Conservation (phyloP, 2,329 filamentous ascomycete genomes). For the Amphichorda felina region DNA sequence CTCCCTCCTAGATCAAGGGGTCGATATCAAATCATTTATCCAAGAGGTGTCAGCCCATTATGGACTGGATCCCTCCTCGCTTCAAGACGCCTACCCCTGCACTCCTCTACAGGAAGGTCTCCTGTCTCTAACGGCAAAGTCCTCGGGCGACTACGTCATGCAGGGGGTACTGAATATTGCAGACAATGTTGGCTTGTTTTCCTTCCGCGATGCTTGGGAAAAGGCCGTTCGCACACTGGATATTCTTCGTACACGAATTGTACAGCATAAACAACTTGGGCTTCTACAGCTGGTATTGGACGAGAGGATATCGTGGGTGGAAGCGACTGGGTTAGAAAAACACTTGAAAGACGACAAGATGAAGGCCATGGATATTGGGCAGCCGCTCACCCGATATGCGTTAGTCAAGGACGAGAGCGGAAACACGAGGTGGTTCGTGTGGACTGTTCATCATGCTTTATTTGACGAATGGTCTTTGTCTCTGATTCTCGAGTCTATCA, state of each 20-base stretch:
- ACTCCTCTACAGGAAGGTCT: conserved; percentile 4
- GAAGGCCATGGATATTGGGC: conserved; percentile 11
- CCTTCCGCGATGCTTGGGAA: conserved; percentile 1
- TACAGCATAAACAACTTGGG: conserved; percentile 10
- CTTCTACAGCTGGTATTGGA: conserved; percentile 27
- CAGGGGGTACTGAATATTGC: conserved; percentile 1
- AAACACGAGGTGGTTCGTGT: conserved; percentile 6
- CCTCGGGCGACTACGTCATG: conserved; percentile 1
- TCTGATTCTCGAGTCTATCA: background rate
- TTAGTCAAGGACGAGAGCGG: conserved; percentile 4
- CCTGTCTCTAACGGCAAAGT: background rate
- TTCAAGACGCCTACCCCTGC: conserved; percentile 2
- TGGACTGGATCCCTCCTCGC: background rate
- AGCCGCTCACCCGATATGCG: conserved; percentile 9
- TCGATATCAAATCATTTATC: background rate
- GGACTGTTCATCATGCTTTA: conserved; percentile 10
- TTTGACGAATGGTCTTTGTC: conserved; percentile 9
- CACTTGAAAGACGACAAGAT: conserved; percentile 20
- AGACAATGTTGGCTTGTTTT: background rate
- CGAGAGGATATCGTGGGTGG: conserved; percentile 16
- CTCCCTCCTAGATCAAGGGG: background rate
- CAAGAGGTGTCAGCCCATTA: too few relatives aligned
- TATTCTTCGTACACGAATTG: conserved; percentile 1
- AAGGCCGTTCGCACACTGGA: background rate
- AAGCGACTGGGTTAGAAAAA: conserved; percentile 15